Base-by-base conservation (phyloP, 495 filamentous ascomycete genomes). In the Daldinia grandis region DNA sequence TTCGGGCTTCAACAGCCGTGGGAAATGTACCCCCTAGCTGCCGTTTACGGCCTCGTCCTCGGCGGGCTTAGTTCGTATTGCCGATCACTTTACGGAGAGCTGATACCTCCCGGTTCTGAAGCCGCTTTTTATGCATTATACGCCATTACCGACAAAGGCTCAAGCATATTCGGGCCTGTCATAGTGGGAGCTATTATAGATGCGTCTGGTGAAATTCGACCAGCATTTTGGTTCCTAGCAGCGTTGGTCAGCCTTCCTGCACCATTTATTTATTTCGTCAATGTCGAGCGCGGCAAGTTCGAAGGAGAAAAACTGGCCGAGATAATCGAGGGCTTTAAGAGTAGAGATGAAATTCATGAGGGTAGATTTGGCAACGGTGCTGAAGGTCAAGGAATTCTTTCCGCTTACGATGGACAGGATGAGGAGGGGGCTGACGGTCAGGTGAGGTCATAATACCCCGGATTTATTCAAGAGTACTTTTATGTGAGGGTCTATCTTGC, bases 141-240 rank as follows among this genome's bases (percentile, higher is more conserved):
- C 72, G 95, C 95, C 5, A 97, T 99, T 66, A 99, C 95, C 14
- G 95, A 99, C 75, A 99, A 99, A 79, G 95, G 95, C 21, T 95
- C 92, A 6, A 95, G 92, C 75, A 83, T 99, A 17, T 97, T 99
- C 76, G 95, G 95, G 0, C 95, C 95, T 4, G 90, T 93, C 3
- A 95, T 99, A 74, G 96, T 98, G 1, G 95, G 95, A 3, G 87
- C 88, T 0, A 94, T 99, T 63, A 97, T 95, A 14, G 94, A 98
- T 74, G 87, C 85, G 15, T 92, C 92, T 60, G 95, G 95, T 1
- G 90, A 94, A 69, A 98, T 99, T 64, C 83, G 95, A 69, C 93
- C 93, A 31, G 93, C 95, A 2, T 99, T 99, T 76, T 91, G 92
- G 82, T 99, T 99, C 74, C 81, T 99, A 30, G 94, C 93, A 1